Evolutionary conservation across 768 basidiomycete species (phyloP).

Genomic region (Russula olivacea): DNA sequence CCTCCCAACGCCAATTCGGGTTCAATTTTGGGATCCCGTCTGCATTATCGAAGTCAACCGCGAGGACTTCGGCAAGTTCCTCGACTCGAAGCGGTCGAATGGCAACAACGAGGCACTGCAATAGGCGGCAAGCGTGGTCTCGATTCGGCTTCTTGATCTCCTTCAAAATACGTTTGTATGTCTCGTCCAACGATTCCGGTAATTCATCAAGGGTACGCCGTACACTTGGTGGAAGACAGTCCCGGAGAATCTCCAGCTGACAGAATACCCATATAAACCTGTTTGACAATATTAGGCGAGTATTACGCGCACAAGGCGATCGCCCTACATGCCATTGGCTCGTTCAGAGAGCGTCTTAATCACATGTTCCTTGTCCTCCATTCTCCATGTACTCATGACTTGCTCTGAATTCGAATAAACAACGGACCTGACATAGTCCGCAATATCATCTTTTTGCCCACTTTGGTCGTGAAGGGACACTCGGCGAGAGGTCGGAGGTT

Average conservation of each 20-base stretch:
- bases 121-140: background rate
- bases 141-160: background rate
- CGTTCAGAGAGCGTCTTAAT: background rate
- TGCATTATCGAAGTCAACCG: background rate
- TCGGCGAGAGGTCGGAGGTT: background rate
- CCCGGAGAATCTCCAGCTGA: background rate
- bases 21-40: background rate
- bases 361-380: background rate
- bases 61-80: background rate
- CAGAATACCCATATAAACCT: background rate
- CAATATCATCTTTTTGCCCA: background rate
- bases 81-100: background rate
- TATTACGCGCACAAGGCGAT: background rate
- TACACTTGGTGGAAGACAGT: background rate
- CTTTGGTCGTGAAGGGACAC: background rate
- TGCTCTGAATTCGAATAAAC: background rate
- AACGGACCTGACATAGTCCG: background rate
- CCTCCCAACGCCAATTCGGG: background rate
- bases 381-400: background rate
- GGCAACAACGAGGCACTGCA: background rate
- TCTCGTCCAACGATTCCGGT: background rate
- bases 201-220: background rate
- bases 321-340: background rate
- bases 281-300: background rate
- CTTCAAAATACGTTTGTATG: background rate